Evolutionary conservation across 1,139 yeast genomes (phyloP), one percentile per base, ranked within the genome.

Genomic region (Kurtzmaniella quercitrusa): DNA sequence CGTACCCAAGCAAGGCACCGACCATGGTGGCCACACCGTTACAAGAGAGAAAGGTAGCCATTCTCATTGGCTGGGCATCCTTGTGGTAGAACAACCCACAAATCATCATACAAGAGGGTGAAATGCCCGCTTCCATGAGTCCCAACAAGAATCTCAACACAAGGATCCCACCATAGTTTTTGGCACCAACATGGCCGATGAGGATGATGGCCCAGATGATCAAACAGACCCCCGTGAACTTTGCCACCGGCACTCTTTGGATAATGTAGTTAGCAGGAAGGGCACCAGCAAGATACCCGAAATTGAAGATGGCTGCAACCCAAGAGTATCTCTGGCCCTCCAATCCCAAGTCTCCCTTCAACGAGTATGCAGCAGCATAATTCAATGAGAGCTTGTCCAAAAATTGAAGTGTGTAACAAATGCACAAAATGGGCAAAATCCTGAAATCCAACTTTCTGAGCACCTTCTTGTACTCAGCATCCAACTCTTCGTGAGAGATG

Each of bases 251-350:
- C 42, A 67, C 68, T 48, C 66, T 68, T 56, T 81, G 81, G 37
- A 81, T 59, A 19, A 79, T 54, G 51, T 67, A 72, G 46, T 75
- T 71, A 16, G 76, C 78, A 31, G 85, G 84, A 46, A 74, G 64
- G 41, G 79, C 79, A 48, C 77, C 78, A 37, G 75, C 63, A 46
- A 76, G 52, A 50, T 74, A 75, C 5, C 81, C 81, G 47, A 75
- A 67, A 51, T 76, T 75, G 57, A 82, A 82, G 27, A 80, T 72
- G 1, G 87, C 80, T n/a, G 82, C 78, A 42, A 79, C 63, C 77
- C 85, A 79, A 21, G 65, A 54, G 46, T 60, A 62, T 38, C 55
- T 49, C 41, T 60, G 54, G 12, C 63, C 62, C 2, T 31, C 44
- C 15, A 62, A 45, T 4, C 51, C 54, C 40, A 62, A 51, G 44